These are phyloP conservation scores for Prunus fruticosa DNA, from an alignment of 306 rosid species.

Conservation along the genomic window DNA sequence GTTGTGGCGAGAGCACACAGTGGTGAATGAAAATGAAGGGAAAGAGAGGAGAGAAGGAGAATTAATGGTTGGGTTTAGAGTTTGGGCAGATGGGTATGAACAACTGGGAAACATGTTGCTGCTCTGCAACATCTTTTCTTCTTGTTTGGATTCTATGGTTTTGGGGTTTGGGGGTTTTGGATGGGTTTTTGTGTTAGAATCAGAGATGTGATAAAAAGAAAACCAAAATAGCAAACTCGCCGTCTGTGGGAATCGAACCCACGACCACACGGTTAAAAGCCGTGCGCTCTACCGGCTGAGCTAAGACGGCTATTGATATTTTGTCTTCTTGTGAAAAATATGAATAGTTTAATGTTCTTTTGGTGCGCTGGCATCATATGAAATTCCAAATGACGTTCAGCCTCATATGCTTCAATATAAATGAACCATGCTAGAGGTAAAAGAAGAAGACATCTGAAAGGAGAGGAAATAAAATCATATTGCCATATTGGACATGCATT, in stretches of 20 bases:
- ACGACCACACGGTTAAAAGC: conserved; percentile 29
- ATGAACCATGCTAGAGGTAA: no score
- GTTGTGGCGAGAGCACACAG: background rate
- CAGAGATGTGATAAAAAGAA: background rate
- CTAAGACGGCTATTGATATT: background rate
- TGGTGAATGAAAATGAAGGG: background rate
- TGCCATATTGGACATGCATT: no score
- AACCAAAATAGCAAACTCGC: background rate
- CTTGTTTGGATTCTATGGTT: background rate
- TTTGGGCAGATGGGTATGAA: background rate
- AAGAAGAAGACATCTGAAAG: no score
- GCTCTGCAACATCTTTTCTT: conserved; percentile 28
- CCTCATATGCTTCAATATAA: no score
- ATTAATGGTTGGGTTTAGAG: background rate
- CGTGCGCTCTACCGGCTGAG: no score
- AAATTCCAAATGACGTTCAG: no score
- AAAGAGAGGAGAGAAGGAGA: background rate
- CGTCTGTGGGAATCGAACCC: conserved; percentile 17
- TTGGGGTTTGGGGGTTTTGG: conserved; percentile 27
- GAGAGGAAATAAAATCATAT: no score
- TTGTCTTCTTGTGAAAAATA: no score
- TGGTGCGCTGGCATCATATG: no score
- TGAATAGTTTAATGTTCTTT: no score
- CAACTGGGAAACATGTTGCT: conserved; percentile 5
- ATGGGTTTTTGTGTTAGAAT: conserved; percentile 6